phyloP scores from a whole-genome alignment of 2,329 filamentous ascomycete species.

The Penicillium corylophilum region DNA sequence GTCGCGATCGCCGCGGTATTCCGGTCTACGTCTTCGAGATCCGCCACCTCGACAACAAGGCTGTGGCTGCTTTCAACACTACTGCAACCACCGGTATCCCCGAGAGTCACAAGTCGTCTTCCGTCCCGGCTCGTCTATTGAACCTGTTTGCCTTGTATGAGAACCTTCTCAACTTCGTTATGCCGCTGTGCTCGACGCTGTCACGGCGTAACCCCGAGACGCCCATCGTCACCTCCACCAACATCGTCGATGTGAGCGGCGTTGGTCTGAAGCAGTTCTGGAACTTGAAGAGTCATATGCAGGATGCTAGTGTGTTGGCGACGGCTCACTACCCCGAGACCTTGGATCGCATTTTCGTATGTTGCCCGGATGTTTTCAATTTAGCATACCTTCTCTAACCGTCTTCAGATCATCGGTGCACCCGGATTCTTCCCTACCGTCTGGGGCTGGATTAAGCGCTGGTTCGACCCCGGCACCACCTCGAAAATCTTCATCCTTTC shows the following conservation, averaged over 20 bases:
- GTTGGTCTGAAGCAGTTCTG: conserved; percentile 93
- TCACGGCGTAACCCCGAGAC: conserved; percentile 71
- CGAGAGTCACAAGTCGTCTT: conserved; percentile 58
- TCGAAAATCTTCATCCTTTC: conserved; percentile 94
- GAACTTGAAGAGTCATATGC: conserved; percentile 93
- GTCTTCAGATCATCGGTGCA: conserved; percentile 72
- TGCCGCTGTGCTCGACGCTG: conserved; percentile 79
- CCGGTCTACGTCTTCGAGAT: conserved; percentile 92
- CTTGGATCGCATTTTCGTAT: conserved; percentile 72
- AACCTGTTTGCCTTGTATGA: conserved; percentile 92
- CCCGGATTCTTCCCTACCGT: conserved; percentile 89
- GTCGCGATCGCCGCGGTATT: conserved; percentile 84
- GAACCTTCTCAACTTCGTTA: conserved; percentile 81
- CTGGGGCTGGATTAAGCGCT: conserved; percentile 89
- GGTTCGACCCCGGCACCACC: conserved; percentile 91
- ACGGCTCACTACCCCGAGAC: conserved; percentile 96
- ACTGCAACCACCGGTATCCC: conserved; percentile 46
- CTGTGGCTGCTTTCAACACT: conserved; percentile 71
- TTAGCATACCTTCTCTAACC: conserved; percentile 6
- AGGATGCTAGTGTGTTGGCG: conserved; percentile 81
- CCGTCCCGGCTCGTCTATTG: conserved; percentile 69
- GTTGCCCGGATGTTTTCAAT: conserved; percentile 19
- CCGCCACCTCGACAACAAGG: conserved; percentile 76
- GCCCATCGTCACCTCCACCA: conserved; percentile 89
- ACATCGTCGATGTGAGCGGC: conserved; percentile 88